phyloP scores from a whole-genome alignment of 805 yeast species.

The Lachancea sp. region DNA sequence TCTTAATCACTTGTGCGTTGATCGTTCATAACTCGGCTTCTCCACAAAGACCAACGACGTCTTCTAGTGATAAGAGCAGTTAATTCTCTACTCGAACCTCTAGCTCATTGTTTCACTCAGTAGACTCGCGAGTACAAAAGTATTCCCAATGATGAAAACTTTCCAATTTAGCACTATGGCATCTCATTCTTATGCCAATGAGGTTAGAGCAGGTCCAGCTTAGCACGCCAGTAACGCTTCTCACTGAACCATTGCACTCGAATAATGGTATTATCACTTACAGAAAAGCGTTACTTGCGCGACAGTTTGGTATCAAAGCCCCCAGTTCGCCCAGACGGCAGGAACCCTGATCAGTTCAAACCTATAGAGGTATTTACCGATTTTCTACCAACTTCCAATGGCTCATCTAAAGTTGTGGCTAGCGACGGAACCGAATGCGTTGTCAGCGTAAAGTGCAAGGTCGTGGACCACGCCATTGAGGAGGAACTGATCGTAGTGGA shows the following conservation, averaged over 20 bases:
- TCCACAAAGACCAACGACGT: background rate
- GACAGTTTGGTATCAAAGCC: slow-evolving; percentile 60
- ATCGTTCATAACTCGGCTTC: background rate
- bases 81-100: background rate
- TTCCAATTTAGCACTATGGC: background rate
- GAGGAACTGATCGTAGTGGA: slow-evolving; percentile 61
- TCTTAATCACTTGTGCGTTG: background rate
- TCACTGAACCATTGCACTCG: background rate
- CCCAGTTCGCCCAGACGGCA: slow-evolving; percentile 79
- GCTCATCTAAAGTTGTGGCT: slow-evolving; percentile 80
- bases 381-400: slow-evolving; percentile 82
- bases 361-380: slow-evolving; percentile 79
- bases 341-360: slow-evolving; percentile 66
- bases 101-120: background rate
- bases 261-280: slow-evolving; percentile 61
- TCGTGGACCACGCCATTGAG: slow-evolving; percentile 45
- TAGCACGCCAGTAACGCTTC: too few species aligned
- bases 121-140: background rate
- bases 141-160: background rate
- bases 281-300: slow-evolving; percentile 69
- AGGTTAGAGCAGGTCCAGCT: too few species aligned
- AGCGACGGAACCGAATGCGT: slow-evolving; percentile 92
- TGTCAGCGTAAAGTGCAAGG: slow-evolving; percentile 83
- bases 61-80: background rate
- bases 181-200: too few species aligned